Evolutionary conservation across 2,329 filamentous ascomycete species (phyloP), one percentile per base, ranked within the genome.

Genomic region (Teratosphaeria destructans): DNA sequence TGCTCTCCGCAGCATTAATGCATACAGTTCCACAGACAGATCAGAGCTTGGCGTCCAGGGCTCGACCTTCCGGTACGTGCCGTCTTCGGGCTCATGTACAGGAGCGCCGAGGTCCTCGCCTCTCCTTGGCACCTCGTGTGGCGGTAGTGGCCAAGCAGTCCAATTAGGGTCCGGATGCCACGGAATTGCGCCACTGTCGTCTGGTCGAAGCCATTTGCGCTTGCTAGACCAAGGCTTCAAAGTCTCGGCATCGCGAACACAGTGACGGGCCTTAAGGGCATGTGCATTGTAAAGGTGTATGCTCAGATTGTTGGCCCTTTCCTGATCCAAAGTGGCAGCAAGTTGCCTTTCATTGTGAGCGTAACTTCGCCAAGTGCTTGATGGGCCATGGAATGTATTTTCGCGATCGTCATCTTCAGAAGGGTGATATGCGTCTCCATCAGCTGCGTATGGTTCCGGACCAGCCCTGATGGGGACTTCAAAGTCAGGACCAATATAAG

Each of bases 121-220:
- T 14, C 79, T 76, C 16, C 77, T 75, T 1, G 88, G 89, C 7
- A 94, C 84, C 29, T 80, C 75, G 7, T 78, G 74, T 4, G 82
- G 77, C 23, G 79, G 79, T 68, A 95, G 72, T 4, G 93, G 93
- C 93, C 93, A 96, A 0, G 91, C 88, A 19, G 89, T 89, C 92
- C 93, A 96, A 4, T 70, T 64, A 60, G 81, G 83, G 0, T 82
- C 67, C 1, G 81, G 78, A 16, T 73, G 66, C 65, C 80, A 77
- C 2, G 69, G 64, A 60, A 65, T 66, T 35, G 72, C 68, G 4
- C 63, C 63, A 52, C 72, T 63, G 16, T 72, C 67, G 29, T 71
- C 64, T 2, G 62, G 65, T 34, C 69, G 62, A 32, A 76, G 62
- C 76, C 77, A 79, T 8, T 60, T 62, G 34, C 72, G 70, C 61